phyloP scores from a whole-genome alignment of 78 protist genomes.

The Planoprotostelium fungivorum region DNA sequence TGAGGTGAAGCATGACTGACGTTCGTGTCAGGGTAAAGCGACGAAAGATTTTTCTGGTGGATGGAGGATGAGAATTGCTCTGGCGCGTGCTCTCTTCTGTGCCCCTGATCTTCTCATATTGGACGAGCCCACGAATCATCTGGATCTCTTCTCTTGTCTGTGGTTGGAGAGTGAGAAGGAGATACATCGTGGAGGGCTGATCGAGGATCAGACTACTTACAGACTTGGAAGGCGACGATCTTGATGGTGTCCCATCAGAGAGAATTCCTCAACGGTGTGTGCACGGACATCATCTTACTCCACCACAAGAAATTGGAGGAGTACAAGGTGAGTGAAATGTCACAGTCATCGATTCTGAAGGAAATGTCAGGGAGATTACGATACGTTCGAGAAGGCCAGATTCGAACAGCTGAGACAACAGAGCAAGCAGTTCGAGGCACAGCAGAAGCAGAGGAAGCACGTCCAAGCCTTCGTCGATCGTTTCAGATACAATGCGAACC shows the following conservation, averaged over 20 bases:
- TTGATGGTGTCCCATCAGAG: constrained; percentile 87
- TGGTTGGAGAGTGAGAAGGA: constrained; percentile 78
- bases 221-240: constrained; percentile 43
- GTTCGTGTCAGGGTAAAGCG: constrained; percentile 8
- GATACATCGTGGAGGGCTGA: background rate
- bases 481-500: constrained; percentile 82
- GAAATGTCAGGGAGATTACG: constrained; percentile 68
- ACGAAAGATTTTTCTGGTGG: constrained; percentile 86
- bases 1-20: background rate
- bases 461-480: constrained; percentile 75
- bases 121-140: constrained; percentile 96
- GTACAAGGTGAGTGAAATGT: constrained; percentile 33
- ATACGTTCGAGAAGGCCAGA: constrained; percentile 69
- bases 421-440: constrained; percentile 62
- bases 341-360: background rate
- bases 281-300: constrained; percentile 75
- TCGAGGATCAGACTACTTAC: constrained; percentile 15
- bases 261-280: constrained; percentile 84
- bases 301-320: constrained; percentile 52
- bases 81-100: constrained; percentile 92
- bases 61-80: constrained; percentile 86
- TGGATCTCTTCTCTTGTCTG: constrained; percentile 79
- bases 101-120: constrained; percentile 90
- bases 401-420: constrained; percentile 60
- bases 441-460: constrained; percentile 68